Evolutionary conservation across 1,284 basidiomycete genomes (phyloP), one percentile per base, ranked within the genome.

Genomic region (Fomitopsis betulina): DNA sequence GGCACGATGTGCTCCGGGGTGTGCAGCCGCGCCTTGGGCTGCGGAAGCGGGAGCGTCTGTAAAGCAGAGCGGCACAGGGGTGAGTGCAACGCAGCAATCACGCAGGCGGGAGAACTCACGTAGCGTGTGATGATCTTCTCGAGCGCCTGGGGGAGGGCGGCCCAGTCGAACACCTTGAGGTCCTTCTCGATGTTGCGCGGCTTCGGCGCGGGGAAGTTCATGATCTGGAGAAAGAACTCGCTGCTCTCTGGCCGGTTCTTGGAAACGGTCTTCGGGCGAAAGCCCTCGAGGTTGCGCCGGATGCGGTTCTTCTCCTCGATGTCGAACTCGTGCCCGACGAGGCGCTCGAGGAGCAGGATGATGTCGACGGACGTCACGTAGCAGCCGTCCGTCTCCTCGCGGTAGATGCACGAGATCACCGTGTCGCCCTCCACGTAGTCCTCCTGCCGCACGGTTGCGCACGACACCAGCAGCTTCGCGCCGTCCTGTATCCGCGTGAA

Each of bases 281-380:
- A 91, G 21, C 92, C 93, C 73, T 98, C 95, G 37, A 98, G 78
- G 72, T 98, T 98, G 58, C 96, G 83, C 56, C 96, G 81, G 65
- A 98, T 97, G 42, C 96, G 82, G 69, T 98, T 98, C 81, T 97
- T 98, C 80, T 98, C 96, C 72, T 96, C 94, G 43, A 96, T 91
- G 21, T 89, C 88, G 70, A 97, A 96, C 52, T 88, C 81, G 40
- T 85, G 84, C 27, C 87, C 90, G 33, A 95, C 89, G 47, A 98
- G 81, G 13, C 89, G 86, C 74, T 98, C 94, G 55, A 98, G 84
- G 17, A 98, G 81, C 70, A 91, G 93, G 69, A 98, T 96, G 69
- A 94, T 87, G 72, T 98, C 96, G 61, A 98, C 96, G 0, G 94
- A 96, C 13, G 96, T 98, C 63, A 95, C 87, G 72, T 86, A 96